These are phyloP conservation scores for Psilocybe subaeruginosa DNA, from an alignment of 768 basidiomycete species.

Conservation along the genomic window DNA sequence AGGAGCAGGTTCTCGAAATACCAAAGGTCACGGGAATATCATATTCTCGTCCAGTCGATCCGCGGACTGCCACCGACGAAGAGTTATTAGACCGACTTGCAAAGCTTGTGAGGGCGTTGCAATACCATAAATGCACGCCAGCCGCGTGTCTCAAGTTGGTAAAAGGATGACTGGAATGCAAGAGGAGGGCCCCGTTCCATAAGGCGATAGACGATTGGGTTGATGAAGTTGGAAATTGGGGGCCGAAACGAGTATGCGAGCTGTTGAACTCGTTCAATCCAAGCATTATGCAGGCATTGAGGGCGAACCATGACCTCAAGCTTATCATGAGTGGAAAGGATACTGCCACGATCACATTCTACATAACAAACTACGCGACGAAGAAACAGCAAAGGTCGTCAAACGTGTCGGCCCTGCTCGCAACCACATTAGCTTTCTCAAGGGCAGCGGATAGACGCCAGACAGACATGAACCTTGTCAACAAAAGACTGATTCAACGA, in stretches of 20 bases:
- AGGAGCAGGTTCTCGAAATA: slow-evolving; percentile 16
- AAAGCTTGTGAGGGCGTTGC: slow-evolving; percentile 26
- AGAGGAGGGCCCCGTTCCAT: slow-evolving; percentile 33
- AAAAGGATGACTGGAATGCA: slow-evolving; percentile 29
- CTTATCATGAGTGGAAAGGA: slow-evolving; percentile 35
- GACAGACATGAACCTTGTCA: slow-evolving; percentile 18
- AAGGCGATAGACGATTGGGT: slow-evolving; percentile 26
- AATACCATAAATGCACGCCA: slow-evolving; percentile 34
- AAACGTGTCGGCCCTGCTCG: slow-evolving; percentile 42
- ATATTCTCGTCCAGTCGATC: slow-evolving; percentile 39
- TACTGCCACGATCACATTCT: slow-evolving; percentile 36
- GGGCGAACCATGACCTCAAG: slow-evolving; percentile 44
- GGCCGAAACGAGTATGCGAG: slow-evolving; percentile 14
- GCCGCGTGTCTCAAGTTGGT: slow-evolving; percentile 22
- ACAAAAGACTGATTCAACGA: slow-evolving; percentile 32
- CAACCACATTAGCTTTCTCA: slow-evolving; percentile 31
- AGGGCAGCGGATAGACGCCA: slow-evolving; percentile 4
- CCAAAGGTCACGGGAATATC: slow-evolving; percentile 24
- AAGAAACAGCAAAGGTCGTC: slow-evolving; percentile 40
- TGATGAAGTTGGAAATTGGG: slow-evolving; percentile 29
- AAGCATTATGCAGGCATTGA: slow-evolving; percentile 16
- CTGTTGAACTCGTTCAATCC: slow-evolving; percentile 34
- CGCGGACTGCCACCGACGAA: not conserved
- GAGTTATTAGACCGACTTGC: slow-evolving; percentile 17
- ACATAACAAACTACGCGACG: slow-evolving; percentile 39